phyloP scores from a whole-genome alignment of 2,329 filamentous ascomycete species.

The Pseudogymnoascus pannorum region DNA sequence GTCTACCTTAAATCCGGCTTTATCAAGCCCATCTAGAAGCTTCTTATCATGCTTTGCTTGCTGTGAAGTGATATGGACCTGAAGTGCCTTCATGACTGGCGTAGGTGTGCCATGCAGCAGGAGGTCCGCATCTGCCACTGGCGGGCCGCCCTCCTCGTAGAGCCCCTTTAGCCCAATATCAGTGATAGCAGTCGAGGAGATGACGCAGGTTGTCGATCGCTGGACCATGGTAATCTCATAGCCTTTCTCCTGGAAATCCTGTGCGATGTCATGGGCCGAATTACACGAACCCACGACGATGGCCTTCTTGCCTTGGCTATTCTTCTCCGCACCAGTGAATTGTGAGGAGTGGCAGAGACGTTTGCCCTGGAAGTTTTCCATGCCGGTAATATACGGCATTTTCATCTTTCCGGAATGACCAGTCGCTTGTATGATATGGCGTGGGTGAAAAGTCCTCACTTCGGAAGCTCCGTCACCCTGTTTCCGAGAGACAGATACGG shows the following conservation, averaged over 20 bases:
- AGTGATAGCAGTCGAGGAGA: constrained; percentile 43
- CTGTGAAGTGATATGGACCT: constrained; percentile 38
- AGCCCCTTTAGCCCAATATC: constrained; percentile 39
- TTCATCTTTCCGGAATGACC: constrained; percentile 47
- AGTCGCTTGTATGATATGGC: constrained; percentile 44
- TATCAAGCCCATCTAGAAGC: constrained; percentile 42
- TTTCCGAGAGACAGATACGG: constrained; percentile 40
- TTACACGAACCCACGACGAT: constrained; percentile 63
- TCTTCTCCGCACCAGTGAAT: constrained; percentile 44
- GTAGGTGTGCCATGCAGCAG: constrained; percentile 49
- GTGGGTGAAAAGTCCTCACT: constrained; percentile 38
- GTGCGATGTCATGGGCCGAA: constrained; percentile 61
- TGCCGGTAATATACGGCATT: constrained; percentile 38
- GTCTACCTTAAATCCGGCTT: constrained; percentile 52
- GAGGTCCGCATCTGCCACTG: constrained; percentile 60
- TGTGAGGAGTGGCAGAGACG: constrained; percentile 54
- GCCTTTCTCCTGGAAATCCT: constrained; percentile 60
- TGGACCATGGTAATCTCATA: constrained; percentile 64
- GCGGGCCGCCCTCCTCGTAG: constrained; percentile 38
- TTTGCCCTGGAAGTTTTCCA: constrained; percentile 50
- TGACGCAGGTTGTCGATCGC: constrained; percentile 56
- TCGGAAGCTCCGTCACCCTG: constrained; percentile 32
- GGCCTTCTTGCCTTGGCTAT: constrained; percentile 48
- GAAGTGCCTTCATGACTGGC: constrained; percentile 52
- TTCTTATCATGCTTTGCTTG: constrained; percentile 32